Evolutionary conservation across 23 red algal species (phyloP), one percentile per base, ranked within the genome.

Genomic region (Gracilariopsis chorda): DNA sequence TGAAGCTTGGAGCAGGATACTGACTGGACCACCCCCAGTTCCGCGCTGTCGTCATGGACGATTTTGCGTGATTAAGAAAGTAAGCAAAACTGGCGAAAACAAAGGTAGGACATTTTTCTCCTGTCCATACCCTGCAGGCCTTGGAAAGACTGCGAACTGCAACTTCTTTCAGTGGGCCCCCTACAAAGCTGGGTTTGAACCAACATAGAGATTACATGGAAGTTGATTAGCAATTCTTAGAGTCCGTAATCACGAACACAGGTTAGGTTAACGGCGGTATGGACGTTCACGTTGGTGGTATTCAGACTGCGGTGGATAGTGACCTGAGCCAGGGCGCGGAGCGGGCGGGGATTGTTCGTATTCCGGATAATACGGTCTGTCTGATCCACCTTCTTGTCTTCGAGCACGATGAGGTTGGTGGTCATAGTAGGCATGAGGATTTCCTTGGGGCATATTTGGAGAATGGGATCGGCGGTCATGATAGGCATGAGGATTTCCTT

Each of bases 131-230:
- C 86, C 86, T 0, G 60, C 68, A 16, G 86, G 86, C 4, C 52
- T 73, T 10, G 60, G 82, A 17, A 70, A 53, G 34, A 73, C 43
- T 2, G 86, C 86, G 14, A 48, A 52, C 52, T 90, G 86, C 37
- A 59, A 90, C 70, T 90, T 78, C 43, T 90, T 90, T 61, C 51
- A 39, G 41, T 90, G 86, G 86, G 86, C 86, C 30, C 70, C 86
- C 17, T 88, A 56, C 55, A 48, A 74, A 65, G 67, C 67, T 16
- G 44, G 82, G n/a, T 46, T 61, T 24, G 59, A 83, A 39, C 78
- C 67, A 46, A 73, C 67, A 23, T 73, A 17, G 47, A 73, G n/a
- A n/a, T n/a, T n/a, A n/a, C n/a, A n/a, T n/a, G n/a, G n/a, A n/a
- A n/a, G n/a, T n/a, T n/a, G n/a, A n/a, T n/a, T n/a, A n/a, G n/a